phyloP scores from a whole-genome alignment of 139 green algal genomes.

The Dunaliella primolecta region DNA sequence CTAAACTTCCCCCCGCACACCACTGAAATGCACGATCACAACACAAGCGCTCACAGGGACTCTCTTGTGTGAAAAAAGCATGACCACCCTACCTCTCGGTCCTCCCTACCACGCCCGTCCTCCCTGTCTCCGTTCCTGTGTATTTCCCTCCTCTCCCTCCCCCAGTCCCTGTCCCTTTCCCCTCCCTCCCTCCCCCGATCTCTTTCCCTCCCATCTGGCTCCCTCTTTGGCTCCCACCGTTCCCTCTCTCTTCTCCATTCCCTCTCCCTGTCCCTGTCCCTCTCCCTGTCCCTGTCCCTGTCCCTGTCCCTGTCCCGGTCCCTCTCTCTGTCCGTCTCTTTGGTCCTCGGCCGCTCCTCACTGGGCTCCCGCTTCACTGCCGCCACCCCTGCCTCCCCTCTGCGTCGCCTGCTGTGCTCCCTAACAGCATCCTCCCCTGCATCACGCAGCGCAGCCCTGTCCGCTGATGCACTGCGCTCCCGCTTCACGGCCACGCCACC shows the following conservation, averaged over 20 bases:
- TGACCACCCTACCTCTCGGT: too few species aligned
- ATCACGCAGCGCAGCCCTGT: not conserved
- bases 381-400: not conserved
- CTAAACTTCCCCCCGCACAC: too few species aligned
- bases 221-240: too few species aligned
- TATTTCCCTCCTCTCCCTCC: too few species aligned
- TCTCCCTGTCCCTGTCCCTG: not conserved
- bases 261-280: not conserved
- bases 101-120: too few species aligned
- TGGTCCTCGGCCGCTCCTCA: not conserved
- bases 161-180: too few species aligned
- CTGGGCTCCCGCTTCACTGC: slow-evolving; percentile 2
- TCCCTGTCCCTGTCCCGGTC: slow-evolving; percentile 11
- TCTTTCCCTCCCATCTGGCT: too few species aligned
- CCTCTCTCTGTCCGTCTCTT: not conserved
- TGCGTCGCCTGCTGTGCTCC: not conserved
- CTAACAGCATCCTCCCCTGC: not conserved
- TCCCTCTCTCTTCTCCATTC: not conserved
- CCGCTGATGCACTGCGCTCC: slow-evolving; percentile 7
- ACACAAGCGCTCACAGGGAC: too few species aligned
- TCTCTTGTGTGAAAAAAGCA: too few species aligned
- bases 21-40: too few species aligned
- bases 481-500: not conserved
- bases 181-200: too few species aligned
- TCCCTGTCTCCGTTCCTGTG: too few species aligned